Base-by-base conservation (phyloP, 1,139 yeast species). In the Kodamaea plutei region DNA sequence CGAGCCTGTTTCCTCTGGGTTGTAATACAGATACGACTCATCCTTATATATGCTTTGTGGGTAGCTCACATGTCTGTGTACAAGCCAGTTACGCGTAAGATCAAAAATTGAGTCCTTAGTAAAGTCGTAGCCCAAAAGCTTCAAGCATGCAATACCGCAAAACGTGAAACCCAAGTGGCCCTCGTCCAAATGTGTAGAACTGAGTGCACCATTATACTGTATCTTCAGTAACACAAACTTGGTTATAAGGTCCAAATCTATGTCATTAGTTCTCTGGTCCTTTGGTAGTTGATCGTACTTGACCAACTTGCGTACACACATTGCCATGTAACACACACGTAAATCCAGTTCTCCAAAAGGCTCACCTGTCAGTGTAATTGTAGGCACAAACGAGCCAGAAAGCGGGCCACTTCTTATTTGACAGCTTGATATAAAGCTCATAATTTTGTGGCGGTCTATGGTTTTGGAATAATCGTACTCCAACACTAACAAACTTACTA, bases 141-240 rank as follows among this genome's bases (percentile, higher is more conserved):
- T 53, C 36, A 87, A 63, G 1, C 84, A 59, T 0, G 85, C 84
- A 23, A 91, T 48, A 0, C 87, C 96, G 57, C 97, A 89, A 49
- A 78, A 91, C 0, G 95, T 83, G 40, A 83, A 69, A 0, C 98
- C 98, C 6, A 89, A 77, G 56, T 91, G 97, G 2, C 93, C 69
- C 54, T 91, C 98, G 14, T 73, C 66, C 23, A 41, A 35, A 3
- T 40, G 38, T 5, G 43, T 29, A 8, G 64, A 56, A 19, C 67
- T 54, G 33, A 69, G 61, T 0, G 96, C 97, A 2, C 97, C 97
- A 46, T 73, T 79, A 40, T 57, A 68, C 23, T 69, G 64, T 21
- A 67, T 54, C 23, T 76, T 58, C 0, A 53, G 41, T n/a, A 52
- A 26, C 0, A 87, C 58, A 47, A 66, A 79, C 0, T 41, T 37